Conservation (phyloP, 1,284 basidiomycete species). For the Malassezia sympodialis region DNA sequence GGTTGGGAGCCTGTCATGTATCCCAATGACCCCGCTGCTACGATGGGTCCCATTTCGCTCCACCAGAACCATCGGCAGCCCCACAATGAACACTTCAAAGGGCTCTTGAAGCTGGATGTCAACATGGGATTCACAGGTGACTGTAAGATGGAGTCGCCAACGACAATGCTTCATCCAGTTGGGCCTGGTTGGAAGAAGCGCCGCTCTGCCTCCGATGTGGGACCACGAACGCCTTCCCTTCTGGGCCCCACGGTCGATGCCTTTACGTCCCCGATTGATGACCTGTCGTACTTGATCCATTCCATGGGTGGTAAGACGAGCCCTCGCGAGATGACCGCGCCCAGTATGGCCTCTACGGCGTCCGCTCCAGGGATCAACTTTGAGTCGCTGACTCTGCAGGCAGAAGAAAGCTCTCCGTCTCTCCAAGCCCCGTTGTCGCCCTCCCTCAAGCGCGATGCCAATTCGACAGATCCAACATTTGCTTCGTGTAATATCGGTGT, state of each 20-base stretch:
- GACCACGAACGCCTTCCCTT: conserved; percentile 14
- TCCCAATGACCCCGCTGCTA: background rate
- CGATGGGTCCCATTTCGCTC: background rate
- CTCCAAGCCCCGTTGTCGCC: background rate
- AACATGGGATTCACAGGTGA: conserved; percentile 15
- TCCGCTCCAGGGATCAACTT: conserved; percentile 7
- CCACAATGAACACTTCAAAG: conserved; percentile 1
- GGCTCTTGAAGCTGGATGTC: conserved; percentile 16
- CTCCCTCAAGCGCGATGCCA: background rate
- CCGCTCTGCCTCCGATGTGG: conserved; percentile 15
- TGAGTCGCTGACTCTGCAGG: conserved; percentile 7
- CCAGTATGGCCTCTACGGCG: background rate
- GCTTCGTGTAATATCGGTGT: background rate
- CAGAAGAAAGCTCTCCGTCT: background rate
- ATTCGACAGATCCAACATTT: background rate
- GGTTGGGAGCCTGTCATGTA: background rate
- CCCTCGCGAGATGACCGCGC: background rate
- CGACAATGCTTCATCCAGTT: conserved; percentile 11
- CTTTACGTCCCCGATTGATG: conserved; percentile 11
- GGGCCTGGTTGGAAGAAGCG: conserved; percentile 13
- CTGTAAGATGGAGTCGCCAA: conserved; percentile 10
- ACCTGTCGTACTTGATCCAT: conserved; percentile 10
- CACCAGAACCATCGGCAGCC: background rate
- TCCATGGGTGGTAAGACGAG: conserved; percentile 1
- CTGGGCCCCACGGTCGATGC: conserved; percentile 6